These are phyloP conservation scores for Paraconiothyrium brasiliense DNA, from an alignment of 2,329 filamentous ascomycete genomes.

Conservation along the genomic window DNA sequence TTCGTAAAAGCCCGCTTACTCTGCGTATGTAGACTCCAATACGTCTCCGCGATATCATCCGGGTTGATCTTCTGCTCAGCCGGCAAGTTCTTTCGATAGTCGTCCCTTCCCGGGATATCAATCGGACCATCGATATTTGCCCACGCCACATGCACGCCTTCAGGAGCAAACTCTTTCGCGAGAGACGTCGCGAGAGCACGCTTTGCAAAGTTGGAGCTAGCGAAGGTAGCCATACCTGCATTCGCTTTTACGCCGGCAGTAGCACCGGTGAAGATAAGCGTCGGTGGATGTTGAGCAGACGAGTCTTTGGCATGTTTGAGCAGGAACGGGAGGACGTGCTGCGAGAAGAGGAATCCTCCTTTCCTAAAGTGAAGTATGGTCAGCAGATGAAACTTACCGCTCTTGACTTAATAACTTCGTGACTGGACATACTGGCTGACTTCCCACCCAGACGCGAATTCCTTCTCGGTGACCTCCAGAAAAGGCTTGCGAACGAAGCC, in stretches of 20 bases:
- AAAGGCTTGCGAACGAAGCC: conserved; percentile 68
- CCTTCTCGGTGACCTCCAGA: conserved; percentile 57
- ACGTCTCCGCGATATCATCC: conserved; percentile 86
- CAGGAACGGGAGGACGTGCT: conserved; percentile 74
- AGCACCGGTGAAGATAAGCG: conserved; percentile 85
- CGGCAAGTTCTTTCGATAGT: conserved; percentile 59
- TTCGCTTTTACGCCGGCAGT: conserved; percentile 81
- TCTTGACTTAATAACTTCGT: background rate
- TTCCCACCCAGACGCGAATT: background rate
- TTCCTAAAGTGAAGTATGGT: conserved; percentile 55
- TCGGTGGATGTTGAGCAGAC: conserved; percentile 70
- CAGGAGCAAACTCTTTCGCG: conserved; percentile 82
- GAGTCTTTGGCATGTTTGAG: conserved; percentile 64
- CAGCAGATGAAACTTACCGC: background rate
- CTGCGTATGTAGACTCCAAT: conserved; percentile 85
- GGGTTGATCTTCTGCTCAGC: conserved; percentile 75
- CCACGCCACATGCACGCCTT: conserved; percentile 85
- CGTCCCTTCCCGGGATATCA: conserved; percentile 75
- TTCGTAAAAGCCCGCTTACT: conserved; percentile 80
- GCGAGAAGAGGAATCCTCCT: conserved; percentile 80
- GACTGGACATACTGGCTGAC: background rate
- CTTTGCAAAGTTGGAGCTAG: conserved; percentile 80
- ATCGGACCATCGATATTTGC: conserved; percentile 86
- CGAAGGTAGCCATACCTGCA: conserved; percentile 74
- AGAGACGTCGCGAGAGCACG: conserved; percentile 78